Evolutionary conservation across 176 grass and related monocot species (phyloP).

Genomic region (Puya raimondii): DNA sequence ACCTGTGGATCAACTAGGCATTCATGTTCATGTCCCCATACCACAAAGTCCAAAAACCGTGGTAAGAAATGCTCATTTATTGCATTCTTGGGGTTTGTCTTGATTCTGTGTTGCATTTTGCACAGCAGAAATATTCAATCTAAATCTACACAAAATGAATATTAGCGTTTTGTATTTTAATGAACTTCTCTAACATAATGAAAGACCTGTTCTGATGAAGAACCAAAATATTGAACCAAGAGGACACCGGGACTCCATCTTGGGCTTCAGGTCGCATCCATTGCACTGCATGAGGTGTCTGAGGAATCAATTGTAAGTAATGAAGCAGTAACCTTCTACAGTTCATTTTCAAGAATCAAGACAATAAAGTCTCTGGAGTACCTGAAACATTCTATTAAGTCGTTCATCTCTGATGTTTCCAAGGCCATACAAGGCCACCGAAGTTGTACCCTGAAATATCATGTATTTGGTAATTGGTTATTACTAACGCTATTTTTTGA

Average conservation of each 20-base stretch:
- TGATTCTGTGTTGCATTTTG: conserved; percentile 34
- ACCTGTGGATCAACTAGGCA: conserved; percentile 72
- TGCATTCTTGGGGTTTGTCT: conserved; percentile 32
- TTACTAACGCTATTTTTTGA: background rate
- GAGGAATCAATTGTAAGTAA: conserved; percentile 25
- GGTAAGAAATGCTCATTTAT: conserved; percentile 65
- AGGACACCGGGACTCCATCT: conserved; percentile 37
- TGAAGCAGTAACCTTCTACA: conserved; percentile 6
- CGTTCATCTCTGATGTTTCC: conserved; percentile 64
- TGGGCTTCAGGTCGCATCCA: conserved; percentile 53
- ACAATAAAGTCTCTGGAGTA: conserved; percentile 17
- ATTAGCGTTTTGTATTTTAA: background rate
- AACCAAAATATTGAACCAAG: conserved; percentile 88
- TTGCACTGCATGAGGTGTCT: conserved; percentile 59
- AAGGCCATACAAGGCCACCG: conserved; percentile 62
- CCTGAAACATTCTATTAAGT: conserved; percentile 75
- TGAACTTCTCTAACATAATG: background rate
- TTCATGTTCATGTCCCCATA: conserved; percentile 94
- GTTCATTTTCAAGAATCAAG: conserved; percentile 5
- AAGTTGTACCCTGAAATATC: conserved; percentile 58
- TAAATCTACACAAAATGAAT: background rate
- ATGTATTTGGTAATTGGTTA: background rate
- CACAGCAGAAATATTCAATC: background rate
- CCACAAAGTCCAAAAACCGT: conserved; percentile 59
- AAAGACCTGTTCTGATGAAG: conserved; percentile 70